A percentile compares a stretch with the other conserved stretches of the same genome.
These are phyloP conservation scores for Sporisorium reilianum DNA, from an alignment of 1,284 basidiomycete genomes.

Conservation along the genomic window DNA sequence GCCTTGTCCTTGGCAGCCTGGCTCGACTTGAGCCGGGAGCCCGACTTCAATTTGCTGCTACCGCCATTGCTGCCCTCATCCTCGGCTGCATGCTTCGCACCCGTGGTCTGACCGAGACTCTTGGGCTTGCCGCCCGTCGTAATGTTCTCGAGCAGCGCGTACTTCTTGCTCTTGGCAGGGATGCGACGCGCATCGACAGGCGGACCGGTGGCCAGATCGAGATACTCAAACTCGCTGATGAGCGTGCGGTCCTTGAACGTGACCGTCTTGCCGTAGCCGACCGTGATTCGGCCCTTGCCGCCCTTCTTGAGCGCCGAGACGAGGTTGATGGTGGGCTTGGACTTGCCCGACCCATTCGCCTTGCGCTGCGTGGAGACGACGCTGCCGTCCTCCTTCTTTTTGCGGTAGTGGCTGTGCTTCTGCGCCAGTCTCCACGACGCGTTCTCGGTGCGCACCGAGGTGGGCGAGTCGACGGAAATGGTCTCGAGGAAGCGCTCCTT, in stretches of 20 bases:
- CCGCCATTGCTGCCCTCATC: conserved; percentile 20
- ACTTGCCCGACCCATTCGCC: conserved; percentile 27
- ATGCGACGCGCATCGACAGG: conserved; percentile 70
- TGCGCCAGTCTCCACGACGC: conserved; percentile 62
- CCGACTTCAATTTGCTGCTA: conserved; percentile 20
- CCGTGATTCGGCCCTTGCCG: conserved; percentile 71
- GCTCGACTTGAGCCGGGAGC: conserved; percentile 26
- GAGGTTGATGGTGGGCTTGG: conserved; percentile 61
- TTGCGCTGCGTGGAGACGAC: conserved; percentile 33
- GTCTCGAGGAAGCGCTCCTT: conserved; percentile 73
- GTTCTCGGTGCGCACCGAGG: conserved; percentile 61
- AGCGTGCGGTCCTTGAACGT: conserved; percentile 72
- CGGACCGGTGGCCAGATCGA: conserved; percentile 72
- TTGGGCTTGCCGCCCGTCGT: conserved; percentile 70
- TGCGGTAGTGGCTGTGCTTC: conserved; percentile 57
- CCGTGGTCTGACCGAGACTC: conserved; percentile 61
- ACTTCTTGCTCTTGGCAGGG: conserved; percentile 69
- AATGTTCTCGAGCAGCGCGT: conserved; percentile 70
- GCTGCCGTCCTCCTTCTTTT: conserved; percentile 45
- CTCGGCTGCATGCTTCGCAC: conserved; percentile 40
- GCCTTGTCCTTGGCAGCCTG: conserved; percentile 23
- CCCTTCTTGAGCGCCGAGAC: conserved; percentile 71
- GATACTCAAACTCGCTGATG: conserved; percentile 71
- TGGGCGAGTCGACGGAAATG: conserved; percentile 69
- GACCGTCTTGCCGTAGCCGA: conserved; percentile 70